phyloP scores from a whole-genome alignment of 1,139 yeast genomes.

The Taphrina confusa region DNA sequence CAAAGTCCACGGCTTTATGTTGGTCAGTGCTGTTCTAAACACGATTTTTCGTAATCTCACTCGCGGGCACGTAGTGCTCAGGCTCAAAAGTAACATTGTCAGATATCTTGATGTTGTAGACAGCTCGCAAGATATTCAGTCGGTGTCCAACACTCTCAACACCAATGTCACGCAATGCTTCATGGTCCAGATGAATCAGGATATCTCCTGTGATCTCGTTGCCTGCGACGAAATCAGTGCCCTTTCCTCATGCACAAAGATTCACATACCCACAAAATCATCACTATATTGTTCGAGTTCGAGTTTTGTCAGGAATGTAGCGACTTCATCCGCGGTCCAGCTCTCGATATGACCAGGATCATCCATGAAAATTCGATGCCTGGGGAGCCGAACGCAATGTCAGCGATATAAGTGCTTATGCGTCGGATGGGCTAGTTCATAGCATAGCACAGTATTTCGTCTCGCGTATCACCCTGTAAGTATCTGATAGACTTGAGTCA shows the following conservation, averaged over 20 bases:
- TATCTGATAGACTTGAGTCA: too few relatives aligned
- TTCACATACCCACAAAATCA: slow-evolving; percentile 33
- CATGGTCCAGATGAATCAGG: slow-evolving; percentile 47
- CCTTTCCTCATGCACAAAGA: too few relatives aligned
- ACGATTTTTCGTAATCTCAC: slow-evolving; percentile 10
- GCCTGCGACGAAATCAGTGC: slow-evolving; percentile 37
- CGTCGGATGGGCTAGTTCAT: too few relatives aligned
- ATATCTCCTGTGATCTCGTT: slow-evolving; percentile 51
- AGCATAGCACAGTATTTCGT: too few relatives aligned
- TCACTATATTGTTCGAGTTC: slow-evolving; percentile 39
- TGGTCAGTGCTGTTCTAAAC: not conserved
- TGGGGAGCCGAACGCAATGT: too few relatives aligned
- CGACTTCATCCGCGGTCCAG: slow-evolving; percentile 41
- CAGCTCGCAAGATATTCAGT: slow-evolving; percentile 47
- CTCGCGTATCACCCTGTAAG: too few relatives aligned
- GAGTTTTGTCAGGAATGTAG: slow-evolving; percentile 38
- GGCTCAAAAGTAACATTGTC: slow-evolving; percentile 44
- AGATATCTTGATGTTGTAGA: slow-evolving; percentile 45
- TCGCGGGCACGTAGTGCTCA: slow-evolving; percentile 43
- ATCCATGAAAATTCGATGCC: too few relatives aligned
- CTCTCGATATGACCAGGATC: slow-evolving; percentile 30
- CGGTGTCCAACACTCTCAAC: slow-evolving; percentile 50
- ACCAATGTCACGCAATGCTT: slow-evolving; percentile 50
- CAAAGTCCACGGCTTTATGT: slow-evolving; percentile 11
- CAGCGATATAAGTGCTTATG: too few relatives aligned